These are phyloP conservation scores for Colletotrichum godetiae DNA, from an alignment of 2,329 filamentous ascomycete species.

Conservation along the genomic window DNA sequence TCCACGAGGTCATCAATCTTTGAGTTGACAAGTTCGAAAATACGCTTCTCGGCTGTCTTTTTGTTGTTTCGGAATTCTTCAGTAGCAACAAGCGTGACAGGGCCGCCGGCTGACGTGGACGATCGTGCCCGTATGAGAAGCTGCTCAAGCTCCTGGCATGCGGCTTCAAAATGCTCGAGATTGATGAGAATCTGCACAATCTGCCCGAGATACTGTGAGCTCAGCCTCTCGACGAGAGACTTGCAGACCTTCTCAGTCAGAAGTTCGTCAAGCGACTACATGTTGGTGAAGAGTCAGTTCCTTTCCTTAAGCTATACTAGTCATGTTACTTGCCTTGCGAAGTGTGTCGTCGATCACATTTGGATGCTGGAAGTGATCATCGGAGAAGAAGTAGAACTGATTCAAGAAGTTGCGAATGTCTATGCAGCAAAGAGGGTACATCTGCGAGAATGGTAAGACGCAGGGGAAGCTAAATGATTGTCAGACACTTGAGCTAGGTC, in stretches of 20 bases:
- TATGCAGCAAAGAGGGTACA: slow-evolving; percentile 99
- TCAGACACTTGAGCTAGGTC: background rate
- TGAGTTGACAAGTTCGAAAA: slow-evolving; percentile 97
- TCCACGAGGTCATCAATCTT: slow-evolving; percentile 99
- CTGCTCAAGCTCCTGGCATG: slow-evolving; percentile 89
- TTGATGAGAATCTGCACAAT: slow-evolving; percentile 99
- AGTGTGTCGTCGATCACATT: slow-evolving; percentile 92
- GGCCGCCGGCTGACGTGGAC: slow-evolving; percentile 82
- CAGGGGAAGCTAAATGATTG: slow-evolving; percentile 80
- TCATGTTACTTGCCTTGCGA: slow-evolving; percentile 66
- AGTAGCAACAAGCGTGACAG: slow-evolving; percentile 84
- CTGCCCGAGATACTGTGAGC: slow-evolving; percentile 94
- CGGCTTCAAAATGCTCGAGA: slow-evolving; percentile 94
- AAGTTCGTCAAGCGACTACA: slow-evolving; percentile 90
- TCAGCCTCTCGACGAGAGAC: slow-evolving; percentile 86
- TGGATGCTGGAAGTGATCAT: slow-evolving; percentile 94
- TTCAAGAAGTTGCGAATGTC: slow-evolving; percentile 98
- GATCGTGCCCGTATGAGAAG: slow-evolving; percentile 87
- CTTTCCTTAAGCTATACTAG: background rate
- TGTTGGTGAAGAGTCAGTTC: background rate
- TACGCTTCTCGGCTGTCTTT: slow-evolving; percentile 95
- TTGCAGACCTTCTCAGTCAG: slow-evolving; percentile 92
- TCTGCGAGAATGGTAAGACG: slow-evolving; percentile 97
- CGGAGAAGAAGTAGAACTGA: slow-evolving; percentile 97
- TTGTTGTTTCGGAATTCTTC: slow-evolving; percentile 90